Base-by-base conservation (phyloP, 1,284 basidiomycete species). In the Leccinum fallax region DNA sequence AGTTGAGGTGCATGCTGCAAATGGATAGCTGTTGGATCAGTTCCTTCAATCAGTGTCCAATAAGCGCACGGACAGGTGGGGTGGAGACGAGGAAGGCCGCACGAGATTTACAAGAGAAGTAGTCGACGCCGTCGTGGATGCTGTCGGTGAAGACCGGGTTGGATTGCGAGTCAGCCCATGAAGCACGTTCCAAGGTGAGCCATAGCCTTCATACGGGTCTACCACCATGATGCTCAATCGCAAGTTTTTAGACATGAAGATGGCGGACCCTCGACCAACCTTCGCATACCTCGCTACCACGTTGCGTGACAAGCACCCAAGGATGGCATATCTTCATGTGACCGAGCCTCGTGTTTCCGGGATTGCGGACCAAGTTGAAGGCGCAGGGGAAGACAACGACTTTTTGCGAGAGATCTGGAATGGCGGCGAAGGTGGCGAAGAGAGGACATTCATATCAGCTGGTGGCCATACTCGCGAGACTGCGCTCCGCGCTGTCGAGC, bases 1-100 rank as follows among this genome's bases (percentile, higher is more conserved):
- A 0, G 43, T 46, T 11, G 46, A 48, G 46, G 6, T 48, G 6
- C 46, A 48, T 48, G 21, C 0, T 21, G 46, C 46, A 46, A 46
- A 48, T 3, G 46, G 46, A 21, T 48, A 21, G 1, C 21, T 48
- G 46, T 13, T 48, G 16, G 46, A 48, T 13, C 46, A 48, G 21
- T 48, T 48, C 46, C 46, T 48, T 48, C 46, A 48, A 13, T 48
- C 46, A 13, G 21, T 48, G 11, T 48, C 46, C 11, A 48, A 48
- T 48, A 21, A 48, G 11, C 46, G 46, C 19, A 48, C 46, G 19
- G 46, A 48, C 21, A 48, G 8, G 2, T 48, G 46, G 46, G 46
- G 46, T 11, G 21, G 19, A 13, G 46, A 48, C 21, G 21, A 48
- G 46, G 21, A 21, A 21, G 46, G 46, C 7, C 46, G 46, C 19